Base-by-base conservation (phyloP, 768 basidiomycete species). In the Amanita thiersii region DNA sequence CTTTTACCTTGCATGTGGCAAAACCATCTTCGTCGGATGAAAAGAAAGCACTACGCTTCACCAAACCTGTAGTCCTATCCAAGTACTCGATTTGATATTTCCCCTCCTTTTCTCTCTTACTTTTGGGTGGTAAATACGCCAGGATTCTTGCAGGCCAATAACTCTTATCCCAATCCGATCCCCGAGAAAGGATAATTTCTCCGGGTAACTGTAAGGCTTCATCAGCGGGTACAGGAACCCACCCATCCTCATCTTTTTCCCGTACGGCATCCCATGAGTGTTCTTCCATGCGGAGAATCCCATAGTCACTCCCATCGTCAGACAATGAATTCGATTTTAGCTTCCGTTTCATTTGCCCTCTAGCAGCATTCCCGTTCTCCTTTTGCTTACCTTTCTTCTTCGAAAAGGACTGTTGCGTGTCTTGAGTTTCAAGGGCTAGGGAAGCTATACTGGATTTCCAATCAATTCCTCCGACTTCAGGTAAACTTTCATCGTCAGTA, bases 91-190 rank as follows among this genome's bases (percentile, higher is more conserved):
- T 61, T 17, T 47, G 53, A 54, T 85, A 89, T 51, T 62, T 70
- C 12, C 55, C 57, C 34, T 57, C 50, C 37, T 56, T 51, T 14
- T 30, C 33, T 43, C 69, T 66, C 28, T 58, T 53, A n/a, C 59
- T 60, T 35, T 51, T 61, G 3, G 77, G 68, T 9, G 67, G 64
- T 17, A 73, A 43, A 50, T 79, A 84, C 0, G 51, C 61, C 7
- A 78, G 50, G 29, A 88, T 59, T 52, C 63, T 63, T 1, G 79
- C 86, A 2, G 86, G 83, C 86, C 86, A 89, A 50, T 79, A 80
- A 11, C 55, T 50, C 3, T 51, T 47, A 4, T 55, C 54, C n/a
- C 50, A 52, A 15, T 49, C 53, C 40, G 58, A 58, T 2, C 69
- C 72, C 17, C 63, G 55, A 4, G 79, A 79, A 9, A 86, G 63